Evolutionary conservation across 441 rosid genomes (phyloP).

Genomic region (Breynia disticha): DNA sequence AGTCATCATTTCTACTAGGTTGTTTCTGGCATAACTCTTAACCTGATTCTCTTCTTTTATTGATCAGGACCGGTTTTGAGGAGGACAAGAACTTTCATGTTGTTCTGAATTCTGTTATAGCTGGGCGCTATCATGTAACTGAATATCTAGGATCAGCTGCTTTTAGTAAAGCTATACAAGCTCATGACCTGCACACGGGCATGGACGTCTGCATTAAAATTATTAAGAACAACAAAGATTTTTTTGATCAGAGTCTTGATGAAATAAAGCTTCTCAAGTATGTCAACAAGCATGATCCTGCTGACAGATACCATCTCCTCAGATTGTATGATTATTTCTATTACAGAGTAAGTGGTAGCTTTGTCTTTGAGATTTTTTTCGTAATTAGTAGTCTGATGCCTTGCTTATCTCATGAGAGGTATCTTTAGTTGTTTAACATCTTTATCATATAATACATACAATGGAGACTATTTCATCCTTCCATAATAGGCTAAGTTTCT

Average conservation of each 20-base stretch:
- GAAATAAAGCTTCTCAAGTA: constrained; percentile 97
- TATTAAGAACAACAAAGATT: constrained; percentile 96
- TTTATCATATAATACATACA: too few species aligned
- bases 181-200: constrained; percentile 91
- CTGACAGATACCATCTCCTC: constrained; percentile 86
- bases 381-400: neutral
- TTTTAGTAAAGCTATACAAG: constrained; percentile 97
- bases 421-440: too few species aligned
- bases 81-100: constrained; percentile 98
- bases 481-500: too few species aligned
- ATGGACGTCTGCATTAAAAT: constrained; percentile 97
- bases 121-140: constrained; percentile 94
- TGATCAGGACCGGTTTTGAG: constrained; percentile 92
- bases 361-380: constrained; percentile 4
- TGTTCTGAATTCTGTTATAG: constrained; percentile 82
- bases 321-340: constrained; percentile 91
- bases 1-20: constrained; percentile 10
- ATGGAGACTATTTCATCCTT: too few species aligned
- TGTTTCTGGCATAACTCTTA: constrained; percentile 16
- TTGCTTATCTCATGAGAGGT: neutral
- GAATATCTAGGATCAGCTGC: constrained; percentile 99
- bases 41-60: constrained; percentile 18
- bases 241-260: constrained; percentile 98
- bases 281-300: constrained; percentile 96
- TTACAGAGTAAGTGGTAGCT: constrained; percentile 57